These are phyloP conservation scores for Olyra latifolia DNA, from an alignment of 176 grass and related monocot species.

Conservation along the genomic window DNA sequence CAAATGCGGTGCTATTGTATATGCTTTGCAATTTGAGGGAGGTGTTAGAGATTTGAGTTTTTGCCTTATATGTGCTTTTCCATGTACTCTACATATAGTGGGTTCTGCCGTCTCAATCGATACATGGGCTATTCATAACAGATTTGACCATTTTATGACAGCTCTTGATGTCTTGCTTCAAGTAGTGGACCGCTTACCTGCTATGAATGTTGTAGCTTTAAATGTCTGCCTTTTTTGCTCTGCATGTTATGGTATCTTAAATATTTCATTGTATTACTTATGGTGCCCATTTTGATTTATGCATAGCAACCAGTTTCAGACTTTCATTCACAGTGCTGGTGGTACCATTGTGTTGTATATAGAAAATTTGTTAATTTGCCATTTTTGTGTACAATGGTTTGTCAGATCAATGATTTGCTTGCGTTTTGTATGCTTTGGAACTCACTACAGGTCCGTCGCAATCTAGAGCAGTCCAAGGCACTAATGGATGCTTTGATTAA, in stretches of 20 bases:
- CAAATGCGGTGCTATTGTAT: too few relatives aligned
- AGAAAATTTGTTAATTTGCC: neutral
- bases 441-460: constrained; percentile 58
- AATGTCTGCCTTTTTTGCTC: neutral
- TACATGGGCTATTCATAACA: too few relatives aligned
- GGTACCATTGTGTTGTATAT: neutral
- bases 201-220: neutral
- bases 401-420: neutral
- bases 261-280: neutral
- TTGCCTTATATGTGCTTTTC: too few relatives aligned
- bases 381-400: neutral
- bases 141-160: neutral
- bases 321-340: too few relatives aligned
- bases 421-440: constrained; percentile 15
- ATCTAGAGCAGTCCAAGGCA: constrained; percentile 63
- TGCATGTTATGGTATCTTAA: neutral
- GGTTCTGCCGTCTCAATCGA: too few relatives aligned
- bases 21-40: too few relatives aligned
- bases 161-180: neutral
- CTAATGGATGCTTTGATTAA: constrained; percentile 65
- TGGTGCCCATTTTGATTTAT: neutral
- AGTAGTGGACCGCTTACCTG: neutral
- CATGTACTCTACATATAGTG: too few relatives aligned
- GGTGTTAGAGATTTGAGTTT: too few relatives aligned
- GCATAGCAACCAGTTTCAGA: neutral